Base-by-base conservation (phyloP, 2,329 filamentous ascomycete genomes). In the Scedosporium dehoogii region DNA sequence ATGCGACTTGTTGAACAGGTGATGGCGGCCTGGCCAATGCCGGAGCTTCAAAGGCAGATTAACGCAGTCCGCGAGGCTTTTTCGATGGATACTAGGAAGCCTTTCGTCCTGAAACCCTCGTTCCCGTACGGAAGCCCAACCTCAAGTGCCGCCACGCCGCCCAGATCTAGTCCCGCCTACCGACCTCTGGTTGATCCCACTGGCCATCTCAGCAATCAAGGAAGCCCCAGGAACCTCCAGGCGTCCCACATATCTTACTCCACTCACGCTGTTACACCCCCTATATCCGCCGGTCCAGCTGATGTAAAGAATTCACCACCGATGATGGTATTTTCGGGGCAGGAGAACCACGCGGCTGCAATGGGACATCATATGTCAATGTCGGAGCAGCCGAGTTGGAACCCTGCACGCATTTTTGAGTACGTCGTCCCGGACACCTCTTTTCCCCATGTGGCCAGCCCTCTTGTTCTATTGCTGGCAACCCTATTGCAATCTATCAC, bases 1-100 rank as follows among this genome's bases (percentile, higher is more conserved):
- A 97, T 97, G 93, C 86, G 92, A 62, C 88, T 97, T 44, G 79
- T 97, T 63, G 93, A 97, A 73, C 87, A 86, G 66, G 94, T 92
- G 68, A 90, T 91, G 71, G 81, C 83, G 7, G 86, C 87, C 4
- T 96, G 91, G 89, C 89, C 91, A 1, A 91, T 96, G 83, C 88
- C 90, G 2, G 92, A 97, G 69, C 89, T 96, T 76, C 88, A 96
- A 72, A 87, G 86, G 61, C 92, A 97, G 73, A 91, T 97, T 66
- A 88, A 97, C 70, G 89, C 90, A 46, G 83, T 97, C 38, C 86
- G 93, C 48, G 86, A 93, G 70, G 93, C 93, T 4, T 97, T 97
- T 71, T 97, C 93, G 29, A 90, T 90, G 61, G 90, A 97, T 72
- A 83, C 81, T 25, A 86, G 83, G 67, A 92, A 91, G 70, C 89